A percentile compares a stretch with the other conserved stretches of the same genome.
Conservation (phyloP, 345 rosid genomes). For the Corchorus olitorius region DNA sequence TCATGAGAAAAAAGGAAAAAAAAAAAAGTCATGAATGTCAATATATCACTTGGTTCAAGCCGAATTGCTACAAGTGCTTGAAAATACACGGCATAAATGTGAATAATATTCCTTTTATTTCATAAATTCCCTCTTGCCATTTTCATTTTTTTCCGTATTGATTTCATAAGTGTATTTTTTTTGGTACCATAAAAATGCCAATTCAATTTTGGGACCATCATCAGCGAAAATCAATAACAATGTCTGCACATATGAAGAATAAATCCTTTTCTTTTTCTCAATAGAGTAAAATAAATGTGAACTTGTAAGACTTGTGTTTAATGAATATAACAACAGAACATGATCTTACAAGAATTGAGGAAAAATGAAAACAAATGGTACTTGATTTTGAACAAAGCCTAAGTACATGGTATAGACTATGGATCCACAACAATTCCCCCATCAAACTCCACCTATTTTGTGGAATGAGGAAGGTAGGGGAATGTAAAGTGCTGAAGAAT, state of each 20-base stretch:
- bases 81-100: too few relatives aligned
- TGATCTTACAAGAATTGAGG: background rate
- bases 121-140: too few relatives aligned
- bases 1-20: too few relatives aligned
- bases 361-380: background rate
- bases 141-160: too few relatives aligned
- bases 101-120: background rate
- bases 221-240: too few relatives aligned
- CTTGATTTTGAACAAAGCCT: background rate
- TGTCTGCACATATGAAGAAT: too few relatives aligned
- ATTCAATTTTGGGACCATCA: too few relatives aligned
- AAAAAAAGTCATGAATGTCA: background rate
- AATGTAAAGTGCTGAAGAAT: background rate
- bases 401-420: background rate
- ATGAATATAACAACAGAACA: background rate
- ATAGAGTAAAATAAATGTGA: background rate
- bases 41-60: background rate
- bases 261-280: background rate
- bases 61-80: background rate
- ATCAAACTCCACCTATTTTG: constrained; percentile 6
- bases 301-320: background rate
- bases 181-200: too few relatives aligned
- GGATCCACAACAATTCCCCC: background rate
- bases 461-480: background rate
- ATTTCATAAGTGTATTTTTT: too few relatives aligned